Base-by-base conservation (phyloP, 129 eudicot genomes). In the Flaveria brownii region DNA sequence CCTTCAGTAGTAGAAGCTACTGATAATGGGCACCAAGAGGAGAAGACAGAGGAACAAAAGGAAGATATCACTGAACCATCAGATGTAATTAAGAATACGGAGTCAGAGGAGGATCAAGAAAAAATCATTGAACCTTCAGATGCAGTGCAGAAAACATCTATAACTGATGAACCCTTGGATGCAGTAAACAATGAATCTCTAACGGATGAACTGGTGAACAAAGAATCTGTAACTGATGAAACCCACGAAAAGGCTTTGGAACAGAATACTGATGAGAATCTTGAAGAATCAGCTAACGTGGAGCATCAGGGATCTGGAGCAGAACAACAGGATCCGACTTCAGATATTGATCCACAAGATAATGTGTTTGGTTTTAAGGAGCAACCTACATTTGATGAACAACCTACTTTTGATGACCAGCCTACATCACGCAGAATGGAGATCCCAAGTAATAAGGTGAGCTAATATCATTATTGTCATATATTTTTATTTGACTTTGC, bases 391-490 rank as follows among this genome's bases (percentile, higher is more conserved):
- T 84, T 83, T 26, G 84, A 55, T 36, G 79, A 57, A n/a, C 18
- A 14, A 46, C 28, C 80, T 36, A 72, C 56, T 2, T 84, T 84
- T 28, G 84, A 50, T 26, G 79, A 60, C 41, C 80, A 80, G 71
- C 76, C 83, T 25, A 68, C 80, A 11, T 71, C 98, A n/a, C 84
- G 91, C 30, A 90, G 81, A 79, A 90, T 93, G 85, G 96, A 93
- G 72, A 91, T 93, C 64, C 97, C 98, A 16, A 86, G 85, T 82
- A 89, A 86, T 28, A 93, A 90, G 97, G 98, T 90, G 17, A 17
- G 47, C 49, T 12, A n/a, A 28, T 43, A 62, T 60, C 59, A 23
- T 57, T 49, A 15, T 26, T 61, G 36, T 60, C 55, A 15, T 57
- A 23, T 75, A 16, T 45, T 11, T 46, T 45, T 17, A 6, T 14